phyloP scores from a whole-genome alignment of 225 moss, liverwort and hornwort genomes.

The Pseudoscleropodium purum region DNA sequence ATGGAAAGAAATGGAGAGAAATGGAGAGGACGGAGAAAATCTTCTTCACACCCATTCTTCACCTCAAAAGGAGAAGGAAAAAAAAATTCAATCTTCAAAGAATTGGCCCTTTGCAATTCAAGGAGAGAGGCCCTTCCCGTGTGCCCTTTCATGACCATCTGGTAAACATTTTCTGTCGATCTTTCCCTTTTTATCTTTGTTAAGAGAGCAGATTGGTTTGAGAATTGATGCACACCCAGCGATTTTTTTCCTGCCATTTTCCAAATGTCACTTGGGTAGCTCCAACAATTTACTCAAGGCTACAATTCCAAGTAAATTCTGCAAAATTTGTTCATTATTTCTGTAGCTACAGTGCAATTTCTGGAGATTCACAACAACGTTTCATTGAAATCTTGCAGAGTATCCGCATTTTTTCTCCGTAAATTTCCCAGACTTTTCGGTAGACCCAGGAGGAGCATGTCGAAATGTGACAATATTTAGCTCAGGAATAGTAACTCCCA shows the following conservation, averaged over 20 bases:
- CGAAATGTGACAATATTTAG: background rate
- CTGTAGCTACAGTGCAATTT: background rate
- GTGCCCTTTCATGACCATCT: too few relatives aligned
- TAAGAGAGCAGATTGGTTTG: background rate
- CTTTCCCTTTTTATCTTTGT: background rate
- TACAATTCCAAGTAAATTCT: background rate
- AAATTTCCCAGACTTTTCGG: background rate
- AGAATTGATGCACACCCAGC: background rate
- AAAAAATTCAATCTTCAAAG: too few relatives aligned
- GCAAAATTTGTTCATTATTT: background rate
- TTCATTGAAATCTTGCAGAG: background rate
- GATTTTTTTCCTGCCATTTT: background rate
- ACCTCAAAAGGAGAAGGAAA: too few relatives aligned
- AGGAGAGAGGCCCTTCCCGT: too few relatives aligned
- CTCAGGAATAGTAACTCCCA: background rate
- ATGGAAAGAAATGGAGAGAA: too few relatives aligned
- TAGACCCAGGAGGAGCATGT: background rate
- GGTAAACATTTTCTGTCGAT: background rate
- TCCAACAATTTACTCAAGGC: background rate
- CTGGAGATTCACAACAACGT: background rate
- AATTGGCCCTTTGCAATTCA: too few relatives aligned
- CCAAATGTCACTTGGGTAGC: too few relatives aligned
- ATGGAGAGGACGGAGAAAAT: too few relatives aligned
- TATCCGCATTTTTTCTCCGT: background rate
- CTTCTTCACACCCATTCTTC: too few relatives aligned